phyloP scores from a whole-genome alignment of 805 yeast genomes.

The Barnettozyma californica region DNA sequence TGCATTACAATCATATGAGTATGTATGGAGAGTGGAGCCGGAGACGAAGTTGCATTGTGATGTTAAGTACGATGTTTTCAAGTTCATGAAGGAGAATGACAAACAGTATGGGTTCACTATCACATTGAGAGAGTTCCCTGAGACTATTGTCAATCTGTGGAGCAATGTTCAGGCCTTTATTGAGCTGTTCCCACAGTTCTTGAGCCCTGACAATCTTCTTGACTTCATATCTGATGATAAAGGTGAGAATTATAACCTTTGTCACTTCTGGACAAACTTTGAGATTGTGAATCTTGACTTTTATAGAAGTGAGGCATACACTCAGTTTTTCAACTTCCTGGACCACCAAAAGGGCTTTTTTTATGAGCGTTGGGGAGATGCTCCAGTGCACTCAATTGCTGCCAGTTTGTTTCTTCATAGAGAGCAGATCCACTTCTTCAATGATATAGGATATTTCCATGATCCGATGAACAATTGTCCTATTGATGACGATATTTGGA shows the following conservation, averaged over 20 bases:
- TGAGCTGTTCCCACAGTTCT: constrained; percentile 36
- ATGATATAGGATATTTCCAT: constrained; percentile 79
- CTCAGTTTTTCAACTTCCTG: constrained; percentile 38
- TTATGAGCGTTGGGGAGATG: constrained; percentile 84
- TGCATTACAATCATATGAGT: constrained; percentile 40
- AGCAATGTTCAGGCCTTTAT: constrained; percentile 41
- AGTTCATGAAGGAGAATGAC: constrained; percentile 54
- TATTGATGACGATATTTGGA: constrained; percentile 39
- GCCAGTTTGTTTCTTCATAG: constrained; percentile 68
- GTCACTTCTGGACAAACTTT: constrained; percentile 65
- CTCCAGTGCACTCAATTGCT: constrained; percentile 85
- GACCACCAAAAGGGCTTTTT: constrained; percentile 49
- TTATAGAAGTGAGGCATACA: constrained; percentile 42
- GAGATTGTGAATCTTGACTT: constrained; percentile 51
- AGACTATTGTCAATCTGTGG: constrained; percentile 33
- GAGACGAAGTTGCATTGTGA: constrained; percentile 52
- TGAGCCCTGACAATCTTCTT: constrained; percentile 52
- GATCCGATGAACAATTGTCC: constrained; percentile 58
- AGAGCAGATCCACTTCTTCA: constrained; percentile 70
- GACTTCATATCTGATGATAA: constrained; percentile 44
- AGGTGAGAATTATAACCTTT: constrained; percentile 42
- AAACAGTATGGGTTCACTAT: constrained; percentile 75
- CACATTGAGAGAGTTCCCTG: constrained; percentile 63
- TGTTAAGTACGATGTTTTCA: constrained; percentile 49
- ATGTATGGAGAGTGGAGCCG: constrained; percentile 61